phyloP scores from a whole-genome alignment of 2,329 filamentous ascomycete genomes.

The Fusarium humuli region DNA sequence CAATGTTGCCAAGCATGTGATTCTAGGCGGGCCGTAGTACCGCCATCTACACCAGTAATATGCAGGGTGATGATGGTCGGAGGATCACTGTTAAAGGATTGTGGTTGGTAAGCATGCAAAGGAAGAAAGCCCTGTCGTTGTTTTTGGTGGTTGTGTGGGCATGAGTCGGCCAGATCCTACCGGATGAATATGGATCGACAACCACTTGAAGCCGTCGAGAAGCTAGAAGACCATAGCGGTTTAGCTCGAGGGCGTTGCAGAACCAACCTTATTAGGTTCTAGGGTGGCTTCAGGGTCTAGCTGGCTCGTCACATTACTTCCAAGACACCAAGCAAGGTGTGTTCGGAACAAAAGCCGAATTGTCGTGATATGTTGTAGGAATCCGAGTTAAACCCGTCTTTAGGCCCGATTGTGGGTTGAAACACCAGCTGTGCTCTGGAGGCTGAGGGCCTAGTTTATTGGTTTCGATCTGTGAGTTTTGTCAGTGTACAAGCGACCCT shows the following conservation, averaged over 20 bases:
- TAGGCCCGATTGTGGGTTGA: slow-evolving; percentile 5
- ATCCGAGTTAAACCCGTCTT: slow-evolving; percentile 1
- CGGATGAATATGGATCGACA: background rate
- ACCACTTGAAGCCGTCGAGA: background rate
- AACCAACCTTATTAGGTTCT: background rate
- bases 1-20: background rate
- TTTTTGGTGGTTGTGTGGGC: background rate
- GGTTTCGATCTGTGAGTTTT: background rate
- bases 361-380: slow-evolving; percentile 14
- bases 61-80: background rate
- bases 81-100: background rate
- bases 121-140: background rate
- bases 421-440: background rate
- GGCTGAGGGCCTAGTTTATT: background rate
- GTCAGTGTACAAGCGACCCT: background rate
- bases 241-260: too few relatives aligned
- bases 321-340: slow-evolving; percentile 10
- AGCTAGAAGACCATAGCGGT: background rate
- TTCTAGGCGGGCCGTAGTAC: background rate
- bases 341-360: background rate
- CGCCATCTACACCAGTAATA: background rate
- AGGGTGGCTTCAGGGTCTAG: background rate
- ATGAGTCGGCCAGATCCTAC: too few relatives aligned
- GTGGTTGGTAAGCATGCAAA: background rate
- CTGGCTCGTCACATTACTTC: background rate